A percentile compares a stretch with the other conserved stretches of the same genome.
phyloP scores from a whole-genome alignment of 768 basidiomycete genomes.

The Hypholoma fasciculare region DNA sequence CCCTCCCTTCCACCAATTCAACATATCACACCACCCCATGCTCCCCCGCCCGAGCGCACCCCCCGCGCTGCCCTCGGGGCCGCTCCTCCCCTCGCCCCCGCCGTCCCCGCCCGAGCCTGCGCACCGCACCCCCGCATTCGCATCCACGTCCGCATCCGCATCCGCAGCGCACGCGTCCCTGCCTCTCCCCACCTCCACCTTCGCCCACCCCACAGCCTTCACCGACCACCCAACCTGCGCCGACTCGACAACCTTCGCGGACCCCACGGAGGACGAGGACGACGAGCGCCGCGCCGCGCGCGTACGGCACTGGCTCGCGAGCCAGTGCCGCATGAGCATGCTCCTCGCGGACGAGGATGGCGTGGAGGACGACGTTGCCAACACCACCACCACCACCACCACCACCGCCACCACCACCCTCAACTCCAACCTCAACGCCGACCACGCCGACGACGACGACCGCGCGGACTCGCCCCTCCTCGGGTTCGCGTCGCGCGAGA shows the following conservation, averaged over 20 bases:
- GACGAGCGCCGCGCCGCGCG: neutral
- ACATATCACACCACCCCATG: too few species aligned
- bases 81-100: neutral
- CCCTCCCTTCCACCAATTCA: neutral
- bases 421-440: too few species aligned
- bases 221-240: too few species aligned
- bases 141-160: too few species aligned
- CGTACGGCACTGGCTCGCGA: neutral
- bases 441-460: neutral
- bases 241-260: too few species aligned
- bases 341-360: neutral
- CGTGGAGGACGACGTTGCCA: too few species aligned
- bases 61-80: too few species aligned
- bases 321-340: neutral
- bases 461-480: conserved; percentile 27
- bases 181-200: too few species aligned
- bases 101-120: neutral
- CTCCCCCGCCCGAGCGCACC: too few species aligned
- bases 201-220: too few species aligned
- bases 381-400: too few species aligned
- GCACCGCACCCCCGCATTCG: neutral
- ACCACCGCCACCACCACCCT: neutral
- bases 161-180: neutral
- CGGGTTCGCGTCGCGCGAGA: conserved; percentile 13
- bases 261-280: neutral